Percentiles rank a stretch among this genome's conserved stretches.
phyloP scores from a whole-genome alignment of 2,329 filamentous ascomycete species.

The Diplodia intermedia region DNA sequence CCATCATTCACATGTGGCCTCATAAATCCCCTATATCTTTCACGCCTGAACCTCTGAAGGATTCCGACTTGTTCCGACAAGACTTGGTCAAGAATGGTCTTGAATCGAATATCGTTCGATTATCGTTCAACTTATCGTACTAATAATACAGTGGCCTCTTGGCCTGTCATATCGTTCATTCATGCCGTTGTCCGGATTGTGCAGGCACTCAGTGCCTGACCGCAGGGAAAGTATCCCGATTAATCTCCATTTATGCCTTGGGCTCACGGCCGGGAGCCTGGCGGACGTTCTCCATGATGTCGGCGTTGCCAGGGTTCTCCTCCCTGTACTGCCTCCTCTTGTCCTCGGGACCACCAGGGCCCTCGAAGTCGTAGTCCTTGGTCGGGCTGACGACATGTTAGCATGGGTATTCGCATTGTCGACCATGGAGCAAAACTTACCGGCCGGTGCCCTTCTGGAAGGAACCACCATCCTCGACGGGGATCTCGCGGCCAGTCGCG shows the following conservation, averaged over 20 bases:
- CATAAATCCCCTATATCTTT: not conserved
- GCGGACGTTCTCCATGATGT: conserved; percentile 51
- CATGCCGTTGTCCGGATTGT: not conserved
- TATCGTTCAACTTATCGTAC: not conserved
- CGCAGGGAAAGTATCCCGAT: not conserved
- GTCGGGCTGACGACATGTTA: conserved; percentile 43
- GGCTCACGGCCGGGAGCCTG: conserved; percentile 35
- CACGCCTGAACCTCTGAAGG: not conserved
- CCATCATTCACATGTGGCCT: not conserved
- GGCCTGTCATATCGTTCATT: not conserved
- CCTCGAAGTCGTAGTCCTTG: conserved; percentile 59
- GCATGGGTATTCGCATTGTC: not conserved
- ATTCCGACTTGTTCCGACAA: not conserved
- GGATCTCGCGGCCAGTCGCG: conserved; percentile 56
- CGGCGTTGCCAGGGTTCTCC: conserved; percentile 50
- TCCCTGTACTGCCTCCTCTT: conserved; percentile 47
- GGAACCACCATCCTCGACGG: conserved; percentile 54
- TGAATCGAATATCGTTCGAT: not conserved
- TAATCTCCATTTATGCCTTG: not conserved
- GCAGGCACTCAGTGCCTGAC: not conserved
- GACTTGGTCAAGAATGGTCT: not conserved
- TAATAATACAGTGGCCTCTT: conserved; percentile 17
- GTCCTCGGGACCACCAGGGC: conserved; percentile 56
- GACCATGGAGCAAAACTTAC: conserved; percentile 38
- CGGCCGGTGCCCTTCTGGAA: conserved; percentile 50